phyloP scores from a whole-genome alignment of 1,139 yeast species.

The Yamadazyma atmosphaerica region DNA sequence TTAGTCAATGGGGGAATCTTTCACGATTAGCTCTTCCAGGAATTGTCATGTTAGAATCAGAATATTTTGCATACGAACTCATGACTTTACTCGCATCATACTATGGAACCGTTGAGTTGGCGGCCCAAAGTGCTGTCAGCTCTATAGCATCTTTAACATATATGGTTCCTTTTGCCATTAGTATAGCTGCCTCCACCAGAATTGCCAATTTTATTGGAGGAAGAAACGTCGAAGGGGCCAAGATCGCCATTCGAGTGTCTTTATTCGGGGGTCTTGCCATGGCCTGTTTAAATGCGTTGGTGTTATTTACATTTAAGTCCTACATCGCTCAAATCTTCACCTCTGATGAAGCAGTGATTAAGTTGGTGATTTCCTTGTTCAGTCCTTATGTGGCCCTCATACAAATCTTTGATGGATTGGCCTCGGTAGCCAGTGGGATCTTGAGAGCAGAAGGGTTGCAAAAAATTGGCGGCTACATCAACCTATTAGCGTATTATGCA shows the following conservation, averaged over 20 bases:
- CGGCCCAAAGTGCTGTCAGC: conserved; percentile 86
- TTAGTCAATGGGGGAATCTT: conserved; percentile 61
- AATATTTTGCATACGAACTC: conserved; percentile 71
- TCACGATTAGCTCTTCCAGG: conserved; percentile 69
- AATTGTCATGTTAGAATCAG: conserved; percentile 71
- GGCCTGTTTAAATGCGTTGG: conserved; percentile 56
- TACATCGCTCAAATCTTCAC: conserved; percentile 70
- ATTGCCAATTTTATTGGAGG: conserved; percentile 90
- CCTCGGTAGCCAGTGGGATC: conserved; percentile 82
- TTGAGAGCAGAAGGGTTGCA: conserved; percentile 88
- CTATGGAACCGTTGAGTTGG: conserved; percentile 79
- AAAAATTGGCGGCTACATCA: conserved; percentile 76
- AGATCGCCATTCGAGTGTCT: conserved; percentile 65
- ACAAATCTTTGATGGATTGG: conserved; percentile 78
- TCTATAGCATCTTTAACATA: conserved; percentile 78
- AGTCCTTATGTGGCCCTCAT: conserved; percentile 69
- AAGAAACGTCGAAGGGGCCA: conserved; percentile 60
- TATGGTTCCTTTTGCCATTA: conserved; percentile 86
- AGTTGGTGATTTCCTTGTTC: conserved; percentile 48
- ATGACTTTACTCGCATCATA: conserved; percentile 73
- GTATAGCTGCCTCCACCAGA: conserved; percentile 84
- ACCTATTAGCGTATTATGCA: conserved; percentile 71
- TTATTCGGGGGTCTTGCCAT: conserved; percentile 56
- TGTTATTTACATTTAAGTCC: conserved; percentile 52
- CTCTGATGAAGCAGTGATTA: conserved; percentile 63